A percentile compares a stretch with the other conserved stretches of the same genome.
Conservation (phyloP, 2,329 filamentous ascomycete species). For the Metarhizium album region DNA sequence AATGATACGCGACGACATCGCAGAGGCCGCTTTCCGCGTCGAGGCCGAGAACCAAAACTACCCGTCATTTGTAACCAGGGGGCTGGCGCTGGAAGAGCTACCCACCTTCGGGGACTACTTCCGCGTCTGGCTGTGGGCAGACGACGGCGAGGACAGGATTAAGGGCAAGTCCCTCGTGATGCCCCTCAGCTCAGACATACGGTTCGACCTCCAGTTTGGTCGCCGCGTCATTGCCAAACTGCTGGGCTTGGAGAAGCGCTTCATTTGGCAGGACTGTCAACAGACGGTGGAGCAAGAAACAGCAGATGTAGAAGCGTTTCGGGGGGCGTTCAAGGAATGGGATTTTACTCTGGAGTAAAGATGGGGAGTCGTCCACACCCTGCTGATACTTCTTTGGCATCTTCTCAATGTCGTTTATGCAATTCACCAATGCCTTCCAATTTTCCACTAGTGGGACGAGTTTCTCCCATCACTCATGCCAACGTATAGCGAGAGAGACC, state of each 20-base stretch:
- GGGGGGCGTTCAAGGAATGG: conserved; percentile 70
- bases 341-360: conserved; percentile 56
- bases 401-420: background rate
- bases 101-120: conserved; percentile 56
- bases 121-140: conserved; percentile 68
- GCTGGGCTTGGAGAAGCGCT: conserved; percentile 64
- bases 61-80: conserved; percentile 37
- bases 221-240: conserved; percentile 82
- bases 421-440: background rate
- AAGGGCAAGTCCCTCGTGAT: conserved; percentile 60
- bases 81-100: conserved; percentile 39
- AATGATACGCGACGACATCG: conserved; percentile 59
- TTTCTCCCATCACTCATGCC: background rate
- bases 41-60: conserved; percentile 66
- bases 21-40: conserved; percentile 81
- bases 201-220: conserved; percentile 87
- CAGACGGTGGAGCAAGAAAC: conserved; percentile 72
- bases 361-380: background rate
- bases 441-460: background rate
- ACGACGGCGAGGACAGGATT: conserved; percentile 41
- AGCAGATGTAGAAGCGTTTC: conserved; percentile 67
- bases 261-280: conserved; percentile 74
- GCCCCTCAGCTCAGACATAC: conserved; percentile 56
- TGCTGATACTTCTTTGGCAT: too few species aligned
- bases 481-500: background rate